Evolutionary conservation across 805 yeast genomes (phyloP).

Genomic region (Metschnikowia shivogae): DNA sequence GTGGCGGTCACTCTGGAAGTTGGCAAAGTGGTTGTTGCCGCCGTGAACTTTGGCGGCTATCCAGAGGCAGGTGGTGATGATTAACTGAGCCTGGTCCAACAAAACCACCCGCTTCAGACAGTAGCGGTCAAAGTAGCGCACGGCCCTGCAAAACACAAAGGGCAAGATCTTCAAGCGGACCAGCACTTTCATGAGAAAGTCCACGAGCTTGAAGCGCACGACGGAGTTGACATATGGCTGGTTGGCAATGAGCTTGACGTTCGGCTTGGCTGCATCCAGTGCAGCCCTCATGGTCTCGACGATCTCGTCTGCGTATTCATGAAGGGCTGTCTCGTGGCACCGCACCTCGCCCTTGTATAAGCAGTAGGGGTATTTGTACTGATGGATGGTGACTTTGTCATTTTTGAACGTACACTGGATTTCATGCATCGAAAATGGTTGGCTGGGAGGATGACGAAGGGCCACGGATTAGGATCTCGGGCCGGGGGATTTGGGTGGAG

Average conservation of each 20-base stretch:
- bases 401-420: slow-evolving; percentile 10
- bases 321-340: slow-evolving; percentile 41
- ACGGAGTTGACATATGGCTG: slow-evolving; percentile 83
- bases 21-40: slow-evolving; percentile 65
- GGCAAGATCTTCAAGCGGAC: slow-evolving; percentile 61
- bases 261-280: slow-evolving; percentile 42
- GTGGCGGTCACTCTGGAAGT: slow-evolving; percentile 21
- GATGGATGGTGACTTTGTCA: slow-evolving; percentile 19
- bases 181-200: slow-evolving; percentile 72
- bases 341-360: slow-evolving; percentile 48
- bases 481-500: background rate
- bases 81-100: slow-evolving; percentile 82
- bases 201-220: slow-evolving; percentile 71
- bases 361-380: slow-evolving; percentile 47
- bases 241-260: slow-evolving; percentile 57
- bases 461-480: background rate
- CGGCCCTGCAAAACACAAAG: slow-evolving; percentile 62
- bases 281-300: slow-evolving; percentile 34
- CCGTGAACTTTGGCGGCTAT: slow-evolving; percentile 82
- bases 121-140: slow-evolving; percentile 82
- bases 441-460: background rate
- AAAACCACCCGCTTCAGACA: slow-evolving; percentile 83
- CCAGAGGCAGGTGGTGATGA: slow-evolving; percentile 91
- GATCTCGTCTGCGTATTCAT: slow-evolving; percentile 53
- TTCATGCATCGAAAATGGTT: background rate